A percentile compares a stretch with the other conserved stretches of the same genome.
These are phyloP conservation scores for Penicillium brasilianum DNA, from an alignment of 2,329 filamentous ascomycete species.

Conservation along the genomic window DNA sequence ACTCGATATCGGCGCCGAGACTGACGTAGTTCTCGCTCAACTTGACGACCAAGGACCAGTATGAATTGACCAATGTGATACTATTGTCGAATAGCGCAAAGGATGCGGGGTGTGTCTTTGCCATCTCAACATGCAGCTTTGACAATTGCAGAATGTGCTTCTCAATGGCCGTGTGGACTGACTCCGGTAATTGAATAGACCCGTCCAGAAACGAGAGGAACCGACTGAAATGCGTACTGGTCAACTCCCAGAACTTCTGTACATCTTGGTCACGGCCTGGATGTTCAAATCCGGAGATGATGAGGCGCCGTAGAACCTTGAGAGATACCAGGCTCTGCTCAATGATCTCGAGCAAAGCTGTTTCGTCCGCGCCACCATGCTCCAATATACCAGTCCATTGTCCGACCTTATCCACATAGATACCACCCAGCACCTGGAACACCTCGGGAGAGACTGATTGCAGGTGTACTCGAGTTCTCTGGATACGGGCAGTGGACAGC, in stretches of 20 bases:
- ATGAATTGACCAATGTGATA: slow-evolving; percentile 75
- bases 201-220: slow-evolving; percentile 69
- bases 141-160: slow-evolving; percentile 89
- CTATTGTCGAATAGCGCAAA: slow-evolving; percentile 84
- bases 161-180: slow-evolving; percentile 68
- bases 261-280: slow-evolving; percentile 80
- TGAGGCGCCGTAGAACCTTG: slow-evolving; percentile 77
- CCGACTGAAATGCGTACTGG: slow-evolving; percentile 76
- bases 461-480: slow-evolving; percentile 74
- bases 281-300: slow-evolving; percentile 81
- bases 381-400: slow-evolving; percentile 69
- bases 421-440: slow-evolving; percentile 75
- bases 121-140: slow-evolving; percentile 89
- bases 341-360: slow-evolving; percentile 66
- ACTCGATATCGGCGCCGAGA: slow-evolving; percentile 51
- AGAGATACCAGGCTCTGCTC: slow-evolving; percentile 78
- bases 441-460: slow-evolving; percentile 82
- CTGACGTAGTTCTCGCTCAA: slow-evolving; percentile 72
- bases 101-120: slow-evolving; percentile 75
- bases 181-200: slow-evolving; percentile 58
- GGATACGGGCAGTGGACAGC: slow-evolving; percentile 77
- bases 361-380: slow-evolving; percentile 63
- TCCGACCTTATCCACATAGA: slow-evolving; percentile 76
- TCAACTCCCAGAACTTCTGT: slow-evolving; percentile 77
- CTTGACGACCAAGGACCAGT: slow-evolving; percentile 80